Percentiles rank a stretch among this genome's conserved stretches.
phyloP scores from a whole-genome alignment of 2,329 filamentous ascomycete species.

The Claviceps arundinis region DNA sequence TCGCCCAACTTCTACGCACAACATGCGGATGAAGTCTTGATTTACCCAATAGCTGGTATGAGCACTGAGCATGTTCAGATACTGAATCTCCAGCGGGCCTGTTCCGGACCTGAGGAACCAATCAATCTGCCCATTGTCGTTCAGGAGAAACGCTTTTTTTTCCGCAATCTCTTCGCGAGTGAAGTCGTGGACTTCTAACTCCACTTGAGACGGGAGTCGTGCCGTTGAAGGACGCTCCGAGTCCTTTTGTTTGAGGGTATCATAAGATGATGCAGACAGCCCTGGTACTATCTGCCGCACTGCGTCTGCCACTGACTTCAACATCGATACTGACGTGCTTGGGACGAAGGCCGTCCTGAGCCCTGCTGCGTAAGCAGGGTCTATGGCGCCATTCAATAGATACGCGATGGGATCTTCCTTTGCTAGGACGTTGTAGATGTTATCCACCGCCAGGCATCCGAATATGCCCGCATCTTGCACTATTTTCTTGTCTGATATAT shows the following conservation, averaged over 20 bases:
- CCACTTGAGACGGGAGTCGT: conserved; percentile 53
- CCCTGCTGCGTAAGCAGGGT: conserved; percentile 62
- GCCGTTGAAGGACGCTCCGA: conserved; percentile 24
- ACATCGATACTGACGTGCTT: conserved; percentile 50
- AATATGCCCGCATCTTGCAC: conserved; percentile 71
- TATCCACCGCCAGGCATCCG: conserved; percentile 86
- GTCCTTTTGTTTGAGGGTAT: conserved; percentile 15
- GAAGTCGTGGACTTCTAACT: conserved; percentile 93
- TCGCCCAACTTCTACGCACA: conserved; percentile 79
- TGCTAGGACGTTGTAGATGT: conserved; percentile 84
- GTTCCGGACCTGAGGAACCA: conserved; percentile 74
- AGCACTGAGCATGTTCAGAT: conserved; percentile 90
- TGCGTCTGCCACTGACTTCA: conserved; percentile 49
- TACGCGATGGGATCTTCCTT: conserved; percentile 71
- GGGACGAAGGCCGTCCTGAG: conserved; percentile 72
- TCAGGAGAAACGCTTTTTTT: conserved; percentile 72
- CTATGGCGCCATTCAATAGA: conserved; percentile 79
- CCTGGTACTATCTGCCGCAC: conserved; percentile 50
- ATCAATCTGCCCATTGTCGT: conserved; percentile 94
- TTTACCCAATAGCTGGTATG: conserved; percentile 91
- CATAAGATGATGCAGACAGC: conserved; percentile 18
- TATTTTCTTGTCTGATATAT: conserved; percentile 43
- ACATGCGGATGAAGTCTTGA: conserved; percentile 75
- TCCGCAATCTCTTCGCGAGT: conserved; percentile 84
- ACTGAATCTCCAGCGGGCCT: conserved; percentile 85